phyloP scores from a whole-genome alignment of 2,329 filamentous ascomycete species.

The Diaporthe longicolla region DNA sequence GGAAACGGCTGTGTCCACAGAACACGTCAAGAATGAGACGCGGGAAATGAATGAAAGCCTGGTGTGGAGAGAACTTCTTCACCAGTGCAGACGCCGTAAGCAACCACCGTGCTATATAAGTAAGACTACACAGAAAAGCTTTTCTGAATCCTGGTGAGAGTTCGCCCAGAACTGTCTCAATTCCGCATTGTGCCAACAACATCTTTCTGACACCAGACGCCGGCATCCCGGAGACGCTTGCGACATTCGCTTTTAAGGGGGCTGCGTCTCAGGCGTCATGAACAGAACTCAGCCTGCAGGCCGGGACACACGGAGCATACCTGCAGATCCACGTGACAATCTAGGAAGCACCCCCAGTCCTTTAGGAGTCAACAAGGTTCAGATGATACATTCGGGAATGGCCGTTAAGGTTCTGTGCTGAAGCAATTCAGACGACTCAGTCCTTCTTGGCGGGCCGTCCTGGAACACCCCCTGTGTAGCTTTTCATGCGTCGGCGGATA shows the following conservation, averaged over 20 bases:
- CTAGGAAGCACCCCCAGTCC: background rate
- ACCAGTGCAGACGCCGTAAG: no score
- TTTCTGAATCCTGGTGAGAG: background rate
- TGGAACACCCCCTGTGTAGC: constrained; percentile 5
- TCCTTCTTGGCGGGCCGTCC: background rate
- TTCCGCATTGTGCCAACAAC: background rate
- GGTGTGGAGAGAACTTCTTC: no score
- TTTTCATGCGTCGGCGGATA: constrained; percentile 3
- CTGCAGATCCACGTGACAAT: background rate
- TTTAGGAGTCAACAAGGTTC: no score
- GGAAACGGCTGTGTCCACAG: constrained; percentile 7
- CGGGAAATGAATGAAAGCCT: background rate
- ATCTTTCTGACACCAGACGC: background rate
- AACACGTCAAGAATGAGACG: background rate
- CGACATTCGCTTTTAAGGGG: background rate
- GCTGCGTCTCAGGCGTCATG: background rate
- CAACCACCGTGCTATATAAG: background rate
- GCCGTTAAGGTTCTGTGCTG: constrained; percentile 10
- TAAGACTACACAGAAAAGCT: background rate
- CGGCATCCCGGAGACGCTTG: background rate
- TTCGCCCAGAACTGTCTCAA: background rate
- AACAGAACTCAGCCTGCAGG: background rate
- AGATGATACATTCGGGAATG: background rate
- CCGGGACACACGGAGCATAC: background rate
- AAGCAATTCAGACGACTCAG: constrained; percentile 13